Conservation (phyloP, 1,139 yeast genomes). For the Suhomyces wounanorum region DNA sequence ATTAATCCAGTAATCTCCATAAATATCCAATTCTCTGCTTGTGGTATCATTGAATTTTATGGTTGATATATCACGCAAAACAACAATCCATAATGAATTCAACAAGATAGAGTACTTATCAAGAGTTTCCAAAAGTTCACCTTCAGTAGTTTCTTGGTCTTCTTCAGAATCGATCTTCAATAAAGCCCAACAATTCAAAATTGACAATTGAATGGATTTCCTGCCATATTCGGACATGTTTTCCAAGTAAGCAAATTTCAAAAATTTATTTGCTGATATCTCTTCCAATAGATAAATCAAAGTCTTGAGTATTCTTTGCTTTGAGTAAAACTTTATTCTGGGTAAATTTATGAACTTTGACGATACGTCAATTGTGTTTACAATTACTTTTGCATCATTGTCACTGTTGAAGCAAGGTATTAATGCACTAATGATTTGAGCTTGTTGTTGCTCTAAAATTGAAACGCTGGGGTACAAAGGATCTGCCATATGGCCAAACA, state of each 20-base stretch:
- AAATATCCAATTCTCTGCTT: constrained; percentile 56
- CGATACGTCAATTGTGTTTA: constrained; percentile 75
- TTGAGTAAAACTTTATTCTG: constrained; percentile 47
- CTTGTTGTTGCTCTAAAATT: constrained; percentile 87
- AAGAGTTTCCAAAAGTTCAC: constrained; percentile 47
- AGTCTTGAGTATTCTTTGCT: constrained; percentile 65
- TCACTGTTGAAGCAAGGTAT: constrained; percentile 84
- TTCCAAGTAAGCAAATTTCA: constrained; percentile 46
- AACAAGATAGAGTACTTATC: constrained; percentile 60
- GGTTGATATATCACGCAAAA: constrained; percentile 73
- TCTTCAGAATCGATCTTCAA: constrained; percentile 53
- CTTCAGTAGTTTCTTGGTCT: constrained; percentile 30
- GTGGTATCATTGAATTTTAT: constrained; percentile 54
- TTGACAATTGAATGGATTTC: constrained; percentile 65
- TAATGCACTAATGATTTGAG: constrained; percentile 87
- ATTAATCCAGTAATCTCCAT: constrained; percentile 74
- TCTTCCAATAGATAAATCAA: constrained; percentile 71
- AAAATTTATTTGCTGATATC: constrained; percentile 46
- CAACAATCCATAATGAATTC: constrained; percentile 77
- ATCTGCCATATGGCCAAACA: constrained; percentile 62
- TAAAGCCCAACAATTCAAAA: constrained; percentile 88
- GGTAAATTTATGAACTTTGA: constrained; percentile 69
- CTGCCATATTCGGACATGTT: constrained; percentile 55
- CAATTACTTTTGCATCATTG: constrained; percentile 72
- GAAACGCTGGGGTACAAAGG: constrained; percentile 74